Percentiles rank a stretch among this genome's conserved stretches.
Conservation (phyloP, 73 alveolate genomes). For the Uronychia binucleata region DNA sequence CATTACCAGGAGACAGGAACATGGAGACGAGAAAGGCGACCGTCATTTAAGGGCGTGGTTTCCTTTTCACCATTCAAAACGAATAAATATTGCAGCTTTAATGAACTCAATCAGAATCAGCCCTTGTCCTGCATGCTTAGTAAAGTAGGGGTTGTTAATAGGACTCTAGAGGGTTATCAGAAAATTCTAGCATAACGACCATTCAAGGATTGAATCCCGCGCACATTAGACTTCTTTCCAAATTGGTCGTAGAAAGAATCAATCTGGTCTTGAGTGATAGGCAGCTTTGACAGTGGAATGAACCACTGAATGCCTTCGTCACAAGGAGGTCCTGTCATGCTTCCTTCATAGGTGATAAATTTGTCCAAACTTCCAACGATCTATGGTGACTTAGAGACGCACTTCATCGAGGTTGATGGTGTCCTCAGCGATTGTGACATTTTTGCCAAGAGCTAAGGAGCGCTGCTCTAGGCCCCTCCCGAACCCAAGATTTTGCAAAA, state of each 20-base stretch:
- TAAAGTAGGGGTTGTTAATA: too few relatives aligned
- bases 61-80: not conserved
- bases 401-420: not conserved
- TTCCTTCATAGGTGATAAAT: slow-evolving; percentile 68
- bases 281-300: slow-evolving; percentile 1
- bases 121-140: not conserved
- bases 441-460: not conserved
- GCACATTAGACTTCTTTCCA: slow-evolving; percentile 4
- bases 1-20: not conserved
- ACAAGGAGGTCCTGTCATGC: slow-evolving; percentile 93
- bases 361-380: not conserved
- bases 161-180: too few relatives aligned
- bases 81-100: too few relatives aligned
- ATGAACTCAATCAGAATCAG: too few relatives aligned
- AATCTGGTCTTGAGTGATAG: not conserved
- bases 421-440: not conserved
- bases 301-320: slow-evolving; percentile 83
- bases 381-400: too few relatives aligned
- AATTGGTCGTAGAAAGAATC: not conserved
- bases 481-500: not conserved
- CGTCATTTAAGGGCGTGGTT: not conserved
- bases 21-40: not conserved
- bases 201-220: slow-evolving; percentile 12
- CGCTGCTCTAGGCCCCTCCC: not conserved
- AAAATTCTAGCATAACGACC: not conserved